A percentile compares a stretch with the other conserved stretches of the same genome.
Evolutionary conservation across 768 basidiomycete genomes (phyloP).

Genomic region (Macrolepiota albuminosa): DNA sequence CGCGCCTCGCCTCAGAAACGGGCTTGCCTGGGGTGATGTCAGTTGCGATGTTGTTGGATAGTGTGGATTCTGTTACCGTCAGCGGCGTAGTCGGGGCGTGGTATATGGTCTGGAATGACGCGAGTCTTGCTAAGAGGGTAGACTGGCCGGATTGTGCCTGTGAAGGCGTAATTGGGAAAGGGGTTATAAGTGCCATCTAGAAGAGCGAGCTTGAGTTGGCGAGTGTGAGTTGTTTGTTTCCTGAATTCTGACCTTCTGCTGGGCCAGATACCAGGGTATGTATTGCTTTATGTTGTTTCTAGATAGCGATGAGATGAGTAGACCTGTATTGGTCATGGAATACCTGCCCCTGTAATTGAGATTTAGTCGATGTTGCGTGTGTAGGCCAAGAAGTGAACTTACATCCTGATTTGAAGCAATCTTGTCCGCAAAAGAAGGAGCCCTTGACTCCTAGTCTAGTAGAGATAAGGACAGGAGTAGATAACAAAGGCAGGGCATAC

Average conservation of each 20-base stretch:
- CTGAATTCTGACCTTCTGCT: slow-evolving; percentile 13
- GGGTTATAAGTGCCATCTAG: slow-evolving; percentile 78
- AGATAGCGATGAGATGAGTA: slow-evolving; percentile 2
- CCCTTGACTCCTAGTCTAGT: slow-evolving; percentile 73
- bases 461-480: slow-evolving; percentile 12
- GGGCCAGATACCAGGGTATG: slow-evolving; percentile 51
- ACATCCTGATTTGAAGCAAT: slow-evolving; percentile 96
- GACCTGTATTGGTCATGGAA: not conserved
- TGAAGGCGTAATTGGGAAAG: slow-evolving; percentile 71
- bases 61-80: slow-evolving; percentile 30
- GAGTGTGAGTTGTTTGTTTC: slow-evolving; percentile 13
- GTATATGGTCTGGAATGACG: slow-evolving; percentile 76
- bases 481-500: slow-evolving; percentile 37
- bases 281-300: slow-evolving; percentile 83
- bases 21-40: slow-evolving; percentile 44
- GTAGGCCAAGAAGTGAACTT: slow-evolving; percentile 28
- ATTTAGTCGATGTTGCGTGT: slow-evolving; percentile 1
- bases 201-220: not conserved
- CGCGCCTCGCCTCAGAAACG: slow-evolving; percentile 48
- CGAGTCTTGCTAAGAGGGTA: slow-evolving; percentile 87
- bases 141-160: slow-evolving; percentile 73
- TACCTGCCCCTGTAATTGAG: slow-evolving; percentile 21
- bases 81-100: slow-evolving; percentile 82
- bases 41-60: slow-evolving; percentile 8
- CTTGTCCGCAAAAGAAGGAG: slow-evolving; percentile 91